A percentile compares a stretch with the other conserved stretches of the same genome.
Conservation (phyloP, 495 filamentous ascomycete species). For the Penicilliopsis zonata region DNA sequence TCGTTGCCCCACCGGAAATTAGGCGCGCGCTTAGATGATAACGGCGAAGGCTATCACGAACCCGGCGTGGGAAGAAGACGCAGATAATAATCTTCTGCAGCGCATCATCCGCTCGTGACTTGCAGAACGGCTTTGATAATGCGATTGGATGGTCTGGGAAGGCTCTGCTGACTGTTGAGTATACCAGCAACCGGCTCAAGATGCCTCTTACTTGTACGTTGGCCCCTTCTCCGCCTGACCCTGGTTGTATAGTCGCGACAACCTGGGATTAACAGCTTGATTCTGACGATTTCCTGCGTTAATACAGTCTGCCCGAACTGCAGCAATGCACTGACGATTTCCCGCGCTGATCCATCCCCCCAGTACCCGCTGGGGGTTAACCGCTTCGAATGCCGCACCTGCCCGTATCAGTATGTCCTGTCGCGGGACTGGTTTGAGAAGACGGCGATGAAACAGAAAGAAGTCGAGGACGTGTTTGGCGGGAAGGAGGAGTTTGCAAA, state of each 20-base stretch:
- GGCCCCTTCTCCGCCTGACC: not conserved
- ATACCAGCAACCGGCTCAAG: constrained; percentile 5
- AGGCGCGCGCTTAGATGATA: not conserved
- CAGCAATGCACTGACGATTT: constrained; percentile 73
- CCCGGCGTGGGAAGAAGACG: too few relatives aligned
- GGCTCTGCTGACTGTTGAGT: not conserved
- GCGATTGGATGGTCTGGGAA: too few relatives aligned
- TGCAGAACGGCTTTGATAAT: constrained; percentile 1
- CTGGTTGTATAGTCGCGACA: not conserved
- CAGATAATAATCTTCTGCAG: too few relatives aligned
- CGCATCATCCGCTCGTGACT: too few relatives aligned
- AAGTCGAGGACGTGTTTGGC: constrained; percentile 85
- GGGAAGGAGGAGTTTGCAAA: constrained; percentile 81
- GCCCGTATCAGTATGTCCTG: constrained; percentile 76
- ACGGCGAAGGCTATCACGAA: too few relatives aligned
- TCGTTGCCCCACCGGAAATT: not conserved
- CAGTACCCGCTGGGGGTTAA: constrained; percentile 42
- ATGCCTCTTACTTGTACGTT: constrained; percentile 35
- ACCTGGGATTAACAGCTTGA: not conserved
- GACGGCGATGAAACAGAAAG: constrained; percentile 59
- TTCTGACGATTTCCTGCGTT: constrained; percentile 1
- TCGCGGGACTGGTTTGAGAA: constrained; percentile 64
- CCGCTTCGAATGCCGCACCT: constrained; percentile 85
- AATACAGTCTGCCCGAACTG: constrained; percentile 82
- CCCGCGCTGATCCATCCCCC: constrained; percentile 38